Evolutionary conservation across 257 asterid species (phyloP).

Genomic region (Sherardia arvensis): DNA sequence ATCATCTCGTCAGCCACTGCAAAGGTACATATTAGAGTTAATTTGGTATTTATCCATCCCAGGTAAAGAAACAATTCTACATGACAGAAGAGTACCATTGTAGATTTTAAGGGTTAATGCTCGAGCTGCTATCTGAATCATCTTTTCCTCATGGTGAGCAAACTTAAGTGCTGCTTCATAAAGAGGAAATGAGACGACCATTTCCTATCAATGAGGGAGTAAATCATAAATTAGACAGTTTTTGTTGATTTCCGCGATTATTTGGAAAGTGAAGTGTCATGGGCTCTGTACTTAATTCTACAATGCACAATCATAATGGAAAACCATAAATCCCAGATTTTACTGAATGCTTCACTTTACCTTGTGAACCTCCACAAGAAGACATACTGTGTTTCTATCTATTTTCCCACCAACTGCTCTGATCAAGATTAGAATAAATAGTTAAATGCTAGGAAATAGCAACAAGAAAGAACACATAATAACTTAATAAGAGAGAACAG

Average conservation of each 20-base stretch:
- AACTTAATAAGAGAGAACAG: neutral
- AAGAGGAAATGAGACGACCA: constrained; percentile 16
- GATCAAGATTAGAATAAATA: constrained; percentile 8
- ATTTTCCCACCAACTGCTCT: constrained; percentile 19
- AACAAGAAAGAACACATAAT: neutral
- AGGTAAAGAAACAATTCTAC: neutral
- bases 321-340: neutral
- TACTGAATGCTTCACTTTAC: neutral
- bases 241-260: neutral
- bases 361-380: constrained; percentile 16
- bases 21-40: neutral
- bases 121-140: constrained; percentile 19
- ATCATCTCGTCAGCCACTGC: constrained; percentile 20
- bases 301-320: neutral
- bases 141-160: constrained; percentile 18
- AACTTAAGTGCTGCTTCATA: constrained; percentile 15
- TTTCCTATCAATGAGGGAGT: constrained; percentile 3
- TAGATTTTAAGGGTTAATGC: constrained; percentile 16
- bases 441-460: neutral
- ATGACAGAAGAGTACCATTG: constrained; percentile 3
- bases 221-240: neutral
- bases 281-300: neutral
- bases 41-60: neutral
- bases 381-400: constrained; percentile 12
- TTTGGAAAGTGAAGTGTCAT: neutral